Evolutionary conservation across 441 rosid species (phyloP), one percentile per base, ranked within the genome.

Genomic region (Jatropha podagrica): DNA sequence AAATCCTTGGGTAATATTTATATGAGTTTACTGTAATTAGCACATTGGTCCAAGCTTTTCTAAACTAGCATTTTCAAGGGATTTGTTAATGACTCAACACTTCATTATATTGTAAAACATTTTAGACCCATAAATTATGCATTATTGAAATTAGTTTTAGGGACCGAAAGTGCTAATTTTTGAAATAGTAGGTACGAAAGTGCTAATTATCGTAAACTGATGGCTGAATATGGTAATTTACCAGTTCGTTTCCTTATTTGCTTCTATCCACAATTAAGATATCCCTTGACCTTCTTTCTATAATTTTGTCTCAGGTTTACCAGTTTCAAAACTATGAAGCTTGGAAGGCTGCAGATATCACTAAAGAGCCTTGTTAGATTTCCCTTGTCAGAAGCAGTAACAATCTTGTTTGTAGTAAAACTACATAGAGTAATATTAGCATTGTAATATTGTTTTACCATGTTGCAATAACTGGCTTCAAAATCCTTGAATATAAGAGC

Each of bases 311-410:
- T 44, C 91, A 92, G 97, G 91, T 80, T 83, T 94, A 59, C 96
- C 95, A 0, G 88, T 86, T 83, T 92, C 98, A 37, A 94, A 87
- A 87, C 85, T 94, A 71, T 94, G 77, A 88, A 38, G 51, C 38
- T 20, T 49, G 42, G 65, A 56, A 42, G 54, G 64, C 27, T 67
- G 61, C 7, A 44, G 48, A 44, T 44, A 4, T 74, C 65, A 38
- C n/a, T 54, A 15, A 15, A 18, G n/a, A 7, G 17, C 4, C 6
- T 14, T 4, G 58, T 15, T 17, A 52, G 58, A 52, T 52, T 15
- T 52, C 58, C 4, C n/a, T 52, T 52, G 0, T 15, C 1, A 52
- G n/a, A 52, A 13, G n/a, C n/a, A 52, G 13, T 52, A 52, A 52
- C 6, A 15, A 52, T 2, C n/a, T 17, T 23, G 23, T 23, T 4